Percentiles rank a stretch among this genome's conserved stretches.
These are phyloP conservation scores for Marasmius sp. DNA, from an alignment of 1,284 basidiomycete species.

Conservation along the genomic window DNA sequence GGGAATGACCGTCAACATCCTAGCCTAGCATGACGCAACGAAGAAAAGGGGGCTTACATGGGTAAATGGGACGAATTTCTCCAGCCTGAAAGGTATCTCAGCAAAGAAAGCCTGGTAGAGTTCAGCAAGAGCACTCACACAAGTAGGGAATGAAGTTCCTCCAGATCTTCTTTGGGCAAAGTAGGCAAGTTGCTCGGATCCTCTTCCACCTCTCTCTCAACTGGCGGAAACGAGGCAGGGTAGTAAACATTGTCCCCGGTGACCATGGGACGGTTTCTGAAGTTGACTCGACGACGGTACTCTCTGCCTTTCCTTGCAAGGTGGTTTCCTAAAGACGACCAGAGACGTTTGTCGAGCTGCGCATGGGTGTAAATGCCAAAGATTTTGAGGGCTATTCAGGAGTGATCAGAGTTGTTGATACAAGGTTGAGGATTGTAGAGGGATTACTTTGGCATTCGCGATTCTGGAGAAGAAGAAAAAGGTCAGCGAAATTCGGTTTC, in stretches of 20 bases:
- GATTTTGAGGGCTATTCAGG: slow-evolving; percentile 47
- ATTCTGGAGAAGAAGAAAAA: slow-evolving; percentile 29
- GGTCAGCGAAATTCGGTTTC: no score
- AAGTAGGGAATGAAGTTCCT: neutral
- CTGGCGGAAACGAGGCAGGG: neutral
- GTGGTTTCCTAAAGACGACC: slow-evolving; percentile 57
- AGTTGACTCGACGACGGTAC: slow-evolving; percentile 45
- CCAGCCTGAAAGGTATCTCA: slow-evolving; percentile 30
- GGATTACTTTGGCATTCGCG: slow-evolving; percentile 53
- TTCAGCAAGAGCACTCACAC: neutral
- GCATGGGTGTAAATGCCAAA: slow-evolving; percentile 66
- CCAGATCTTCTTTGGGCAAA: neutral
- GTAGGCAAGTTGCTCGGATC: neutral
- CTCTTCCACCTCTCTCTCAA: neutral
- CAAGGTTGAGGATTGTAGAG: neutral
- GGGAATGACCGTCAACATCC: slow-evolving; percentile 1
- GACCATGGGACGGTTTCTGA: neutral
- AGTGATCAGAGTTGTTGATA: slow-evolving; percentile 8
- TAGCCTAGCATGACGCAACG: neutral
- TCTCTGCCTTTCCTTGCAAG: slow-evolving; percentile 52
- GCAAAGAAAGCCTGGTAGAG: neutral
- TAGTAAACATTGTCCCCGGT: neutral
- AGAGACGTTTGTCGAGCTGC: slow-evolving; percentile 52
- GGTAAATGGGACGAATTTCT: slow-evolving; percentile 67
- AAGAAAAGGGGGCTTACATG: slow-evolving; percentile 35